Evolutionary conservation across 805 yeast species (phyloP).

Genomic region (Saturnispora ahearnii): DNA sequence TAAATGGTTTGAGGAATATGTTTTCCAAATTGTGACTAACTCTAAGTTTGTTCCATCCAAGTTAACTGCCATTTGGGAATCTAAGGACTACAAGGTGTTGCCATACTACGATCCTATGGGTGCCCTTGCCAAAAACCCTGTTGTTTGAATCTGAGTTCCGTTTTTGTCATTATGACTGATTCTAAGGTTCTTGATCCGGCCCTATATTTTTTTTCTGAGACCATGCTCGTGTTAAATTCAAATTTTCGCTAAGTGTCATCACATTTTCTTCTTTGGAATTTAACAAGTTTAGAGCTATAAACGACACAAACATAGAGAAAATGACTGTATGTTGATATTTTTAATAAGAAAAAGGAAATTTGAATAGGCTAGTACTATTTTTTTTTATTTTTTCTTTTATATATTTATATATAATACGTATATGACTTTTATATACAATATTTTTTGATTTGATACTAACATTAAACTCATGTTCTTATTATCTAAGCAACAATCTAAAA

Average conservation of each 20-base stretch:
- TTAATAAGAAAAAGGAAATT: not conserved
- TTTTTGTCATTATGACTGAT: not conserved
- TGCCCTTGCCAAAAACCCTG: conserved; percentile 41
- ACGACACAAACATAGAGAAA: not conserved
- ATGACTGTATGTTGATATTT: not conserved
- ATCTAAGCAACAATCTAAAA: conserved; percentile 27
- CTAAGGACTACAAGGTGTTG: conserved; percentile 38
- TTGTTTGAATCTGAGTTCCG: not conserved
- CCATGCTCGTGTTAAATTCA: not conserved
- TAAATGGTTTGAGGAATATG: conserved; percentile 66
- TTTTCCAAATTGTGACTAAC: conserved; percentile 53
- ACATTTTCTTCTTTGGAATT: not conserved
- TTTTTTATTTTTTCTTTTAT: not conserved
- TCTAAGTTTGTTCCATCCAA: conserved; percentile 29
- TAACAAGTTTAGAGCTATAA: not conserved
- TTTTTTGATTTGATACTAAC: no score
- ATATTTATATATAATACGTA: not conserved
- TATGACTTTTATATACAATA: not conserved
- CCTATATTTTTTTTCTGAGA: not conserved
- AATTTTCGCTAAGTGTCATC: not conserved
- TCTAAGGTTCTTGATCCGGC: not conserved
- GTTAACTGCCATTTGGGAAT: conserved; percentile 37
- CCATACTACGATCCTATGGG: conserved; percentile 82
- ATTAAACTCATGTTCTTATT: no score
- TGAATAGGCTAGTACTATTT: not conserved